Base-by-base conservation (phyloP, 257 asterid genomes). In the Solanum chilense region DNA sequence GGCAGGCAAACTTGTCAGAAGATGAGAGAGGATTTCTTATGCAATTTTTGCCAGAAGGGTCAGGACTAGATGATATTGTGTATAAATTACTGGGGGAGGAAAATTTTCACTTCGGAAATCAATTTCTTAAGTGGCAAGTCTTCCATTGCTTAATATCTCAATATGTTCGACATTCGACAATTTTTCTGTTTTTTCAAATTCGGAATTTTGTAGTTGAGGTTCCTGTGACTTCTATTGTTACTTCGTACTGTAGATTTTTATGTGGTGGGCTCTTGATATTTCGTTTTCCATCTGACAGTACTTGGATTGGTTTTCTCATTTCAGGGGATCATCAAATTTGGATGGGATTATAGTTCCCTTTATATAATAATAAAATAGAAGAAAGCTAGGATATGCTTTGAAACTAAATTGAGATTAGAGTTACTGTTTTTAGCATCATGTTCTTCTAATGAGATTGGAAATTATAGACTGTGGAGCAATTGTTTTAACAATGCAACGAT, bases 21-120 rank as follows among this genome's bases (percentile, higher is more conserved):
- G 86, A 87, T 35, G 98, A 97, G 89, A 91, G 93, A 90, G 90
- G 89, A 88, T 87, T 92, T 87, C 98, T 97, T 87, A 86, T 89
- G 8, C 93, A 92, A 80, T 92, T 94, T 85, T 94, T 97, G 86
- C 99, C 99, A 49, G 87, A 91, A 89, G 94, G 90, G 68, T 82
- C 87, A 44, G 94, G 93, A 60, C 92, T 94, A 31, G 97, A 97
- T 90, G 45, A 74, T 39, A 77, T 88, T 83, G 93, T 95, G 82
- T 92, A 85, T 84, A 94, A 93, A 74, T 91, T 97, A 91, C 96
- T 97, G 89, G 93, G 93, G 23, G 98, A 98, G 92, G 91, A 89
- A 83, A 95, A 93, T 91, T 89, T 97, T 87, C 94, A 93, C 88
- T 97, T 97, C 68, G 98, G 98, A 89, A 97, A 94, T 90, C 98